Evolutionary conservation across 805 yeast species (phyloP), one percentile per base, ranked within the genome.

Genomic region (Metschnikowia sp.): DNA sequence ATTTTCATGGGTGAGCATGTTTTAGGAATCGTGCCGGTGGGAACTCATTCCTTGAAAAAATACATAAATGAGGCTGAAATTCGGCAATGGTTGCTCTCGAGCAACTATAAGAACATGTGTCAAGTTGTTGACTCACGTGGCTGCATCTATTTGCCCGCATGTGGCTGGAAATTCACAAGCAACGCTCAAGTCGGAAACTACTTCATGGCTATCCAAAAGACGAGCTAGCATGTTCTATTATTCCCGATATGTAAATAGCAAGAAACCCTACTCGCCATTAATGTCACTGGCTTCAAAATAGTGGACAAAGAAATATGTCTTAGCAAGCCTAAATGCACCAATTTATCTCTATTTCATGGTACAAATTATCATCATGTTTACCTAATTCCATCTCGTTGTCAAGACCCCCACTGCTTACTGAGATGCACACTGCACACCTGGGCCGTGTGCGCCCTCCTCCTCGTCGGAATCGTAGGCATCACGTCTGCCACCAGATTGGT

Each of bases 11-110:
- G 89, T 4, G 99, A 94, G 62, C 76, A 87, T 48, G 64, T 94
- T 3, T 66, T 94, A 46, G 64, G 75, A 30, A 82, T 94, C 38
- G 99, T 94, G 2, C 99, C 99, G 1, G 68, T 73, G 11, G 99
- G 98, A 1, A 94, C 99, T 1, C 99, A 94, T 65, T 84, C 90
- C 2, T 80, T 84, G 64, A 78, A 79, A 30, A 92, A 94, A 68
- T 94, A 91, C 67, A 88, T 94, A 56, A 82, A 91, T 60, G 83
- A 84, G 48, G 52, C 58, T 10, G 97, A 91, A 60, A 76, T 92
- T 37, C 71, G 75, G 36, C 78, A 80, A 8, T 88, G 90, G 87
- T 70, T 88, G 41, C 63, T 70, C 10, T 64, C 68, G 15, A 72
- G 76, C 47, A 50, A 55, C 13, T 49, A 51, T 36, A 45, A 55